Conservation (phyloP, 257 asterid genomes). For the Salvia miltiorrhiza region DNA sequence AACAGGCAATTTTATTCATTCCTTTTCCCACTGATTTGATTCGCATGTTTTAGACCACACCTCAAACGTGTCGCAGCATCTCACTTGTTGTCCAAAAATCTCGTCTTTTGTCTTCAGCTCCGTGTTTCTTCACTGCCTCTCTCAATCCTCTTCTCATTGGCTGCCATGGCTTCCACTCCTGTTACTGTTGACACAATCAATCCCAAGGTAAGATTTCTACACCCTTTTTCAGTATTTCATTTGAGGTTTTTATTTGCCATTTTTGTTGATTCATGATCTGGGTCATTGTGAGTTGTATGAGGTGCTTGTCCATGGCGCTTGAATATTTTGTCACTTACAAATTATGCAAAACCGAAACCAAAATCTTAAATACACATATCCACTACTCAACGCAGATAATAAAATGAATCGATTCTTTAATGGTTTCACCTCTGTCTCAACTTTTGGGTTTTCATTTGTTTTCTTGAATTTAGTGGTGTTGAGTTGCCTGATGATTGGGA, state of each 20-base stretch:
- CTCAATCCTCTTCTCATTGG: background rate
- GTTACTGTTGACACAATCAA: slow-evolving; percentile 25
- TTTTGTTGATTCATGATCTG: background rate
- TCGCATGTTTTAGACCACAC: background rate
- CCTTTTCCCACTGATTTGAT: background rate
- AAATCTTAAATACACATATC: background rate
- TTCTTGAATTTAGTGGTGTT: background rate
- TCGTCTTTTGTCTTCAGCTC: slow-evolving; percentile 8
- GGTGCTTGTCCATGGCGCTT: background rate
- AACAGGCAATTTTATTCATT: background rate
- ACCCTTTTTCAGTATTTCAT: background rate
- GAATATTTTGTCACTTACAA: background rate
- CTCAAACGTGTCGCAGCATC: slow-evolving; percentile 19
- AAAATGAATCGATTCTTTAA: background rate
- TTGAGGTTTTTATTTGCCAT: background rate
- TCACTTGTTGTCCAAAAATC: slow-evolving; percentile 2
- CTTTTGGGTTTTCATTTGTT: background rate
- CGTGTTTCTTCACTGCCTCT: background rate
- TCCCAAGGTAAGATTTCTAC: slow-evolving; percentile 27
- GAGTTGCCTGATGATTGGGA: background rate
- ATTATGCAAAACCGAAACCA: background rate
- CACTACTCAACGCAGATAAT: background rate
- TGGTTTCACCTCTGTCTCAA: background rate
- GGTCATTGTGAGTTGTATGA: background rate
- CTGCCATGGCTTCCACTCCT: slow-evolving; percentile 25